phyloP scores from a whole-genome alignment of 257 asterid genomes.

The Gentiana dahurica region DNA sequence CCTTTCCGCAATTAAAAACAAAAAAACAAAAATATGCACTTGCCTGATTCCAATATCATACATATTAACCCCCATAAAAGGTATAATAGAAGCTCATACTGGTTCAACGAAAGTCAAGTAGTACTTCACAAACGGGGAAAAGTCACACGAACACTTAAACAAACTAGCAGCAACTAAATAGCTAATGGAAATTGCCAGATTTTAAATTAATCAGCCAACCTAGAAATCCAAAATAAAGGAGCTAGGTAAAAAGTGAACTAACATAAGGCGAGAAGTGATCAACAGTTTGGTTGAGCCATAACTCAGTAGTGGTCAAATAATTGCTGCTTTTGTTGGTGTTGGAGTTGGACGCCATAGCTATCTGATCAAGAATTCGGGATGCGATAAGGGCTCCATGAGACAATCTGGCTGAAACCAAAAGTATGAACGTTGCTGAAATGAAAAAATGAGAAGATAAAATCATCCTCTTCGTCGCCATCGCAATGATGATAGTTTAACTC shows the following conservation, averaged over 20 bases:
- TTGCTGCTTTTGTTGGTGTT: constrained; percentile 12
- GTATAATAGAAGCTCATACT: no score
- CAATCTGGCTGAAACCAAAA: neutral
- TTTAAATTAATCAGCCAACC: neutral
- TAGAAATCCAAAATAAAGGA: neutral
- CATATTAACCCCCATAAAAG: no score
- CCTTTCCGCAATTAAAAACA: no score
- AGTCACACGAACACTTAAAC: no score
- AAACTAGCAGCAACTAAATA: neutral
- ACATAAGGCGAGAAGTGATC: constrained; percentile 96
- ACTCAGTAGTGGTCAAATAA: constrained; percentile 48
- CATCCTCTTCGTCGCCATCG: neutral
- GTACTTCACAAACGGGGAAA: no score
- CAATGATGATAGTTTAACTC: no score
- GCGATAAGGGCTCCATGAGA: constrained; percentile 6
- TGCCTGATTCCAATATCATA: no score
- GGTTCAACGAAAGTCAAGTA: no score
- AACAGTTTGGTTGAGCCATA: constrained; percentile 74
- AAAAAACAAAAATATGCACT: no score
- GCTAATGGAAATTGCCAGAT: neutral
- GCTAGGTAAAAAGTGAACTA: neutral
- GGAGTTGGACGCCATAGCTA: neutral
- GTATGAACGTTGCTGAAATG: neutral
- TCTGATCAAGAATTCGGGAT: constrained; percentile 11
- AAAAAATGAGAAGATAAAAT: neutral